phyloP scores from a whole-genome alignment of 352 stramenopile species.

The Blastocystis sp. region DNA sequence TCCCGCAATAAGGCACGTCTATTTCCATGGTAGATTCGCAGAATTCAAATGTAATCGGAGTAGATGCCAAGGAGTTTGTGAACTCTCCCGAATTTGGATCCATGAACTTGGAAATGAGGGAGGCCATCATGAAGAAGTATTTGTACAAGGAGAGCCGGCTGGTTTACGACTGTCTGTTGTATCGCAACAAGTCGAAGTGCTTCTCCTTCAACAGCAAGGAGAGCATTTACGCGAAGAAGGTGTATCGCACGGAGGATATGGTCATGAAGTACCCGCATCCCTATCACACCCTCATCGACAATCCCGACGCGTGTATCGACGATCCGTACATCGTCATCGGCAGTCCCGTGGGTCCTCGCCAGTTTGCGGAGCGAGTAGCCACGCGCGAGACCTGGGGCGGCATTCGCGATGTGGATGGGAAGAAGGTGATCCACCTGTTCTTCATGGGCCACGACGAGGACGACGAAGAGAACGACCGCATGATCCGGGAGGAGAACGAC shows the following conservation, averaged over 20 bases:
- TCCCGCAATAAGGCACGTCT: too few relatives aligned
- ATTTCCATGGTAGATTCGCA: too few relatives aligned
- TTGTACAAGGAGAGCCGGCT: slow-evolving; percentile 14
- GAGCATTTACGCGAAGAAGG: slow-evolving; percentile 32
- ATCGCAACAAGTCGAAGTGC: slow-evolving; percentile 35
- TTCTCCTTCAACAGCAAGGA: slow-evolving; percentile 26
- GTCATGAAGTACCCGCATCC: slow-evolving; percentile 60
- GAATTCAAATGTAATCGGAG: too few relatives aligned
- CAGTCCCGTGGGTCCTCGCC: not conserved
- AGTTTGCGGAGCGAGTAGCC: slow-evolving; percentile 25
- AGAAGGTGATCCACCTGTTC: slow-evolving; percentile 8
- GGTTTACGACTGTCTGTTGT: slow-evolving; percentile 31
- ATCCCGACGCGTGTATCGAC: slow-evolving; percentile 29
- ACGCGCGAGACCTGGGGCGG: slow-evolving; percentile 30
- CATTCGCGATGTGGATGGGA: not conserved
- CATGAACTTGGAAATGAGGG: slow-evolving; percentile 1
- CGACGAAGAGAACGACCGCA: not conserved
- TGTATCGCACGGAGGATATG: slow-evolving; percentile 43
- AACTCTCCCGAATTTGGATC: slow-evolving; percentile 3
- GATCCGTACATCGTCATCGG: not conserved
- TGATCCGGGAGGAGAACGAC: slow-evolving; percentile 10
- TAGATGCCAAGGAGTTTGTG: slow-evolving; percentile 47
- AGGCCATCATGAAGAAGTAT: not conserved
- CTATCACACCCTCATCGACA: slow-evolving; percentile 48
- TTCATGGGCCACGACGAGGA: not conserved